Percentiles rank a stretch among this genome's conserved stretches.
Conservation (phyloP, 345 rosid genomes). For the Carallia pectinifolia region DNA sequence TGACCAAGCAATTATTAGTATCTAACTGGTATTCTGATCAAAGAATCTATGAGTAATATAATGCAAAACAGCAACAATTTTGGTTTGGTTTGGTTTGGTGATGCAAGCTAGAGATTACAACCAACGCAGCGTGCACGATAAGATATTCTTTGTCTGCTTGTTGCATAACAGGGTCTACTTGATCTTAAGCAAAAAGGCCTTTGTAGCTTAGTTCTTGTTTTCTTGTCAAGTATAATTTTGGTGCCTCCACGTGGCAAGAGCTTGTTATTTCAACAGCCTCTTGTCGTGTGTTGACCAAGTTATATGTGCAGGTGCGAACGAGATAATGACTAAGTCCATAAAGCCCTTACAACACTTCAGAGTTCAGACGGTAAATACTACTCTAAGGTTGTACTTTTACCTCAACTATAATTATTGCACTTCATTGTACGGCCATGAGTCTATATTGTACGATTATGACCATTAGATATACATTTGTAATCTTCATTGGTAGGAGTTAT, state of each 20-base stretch:
- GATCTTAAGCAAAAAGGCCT: neutral
- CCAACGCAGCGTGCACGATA: constrained; percentile 26
- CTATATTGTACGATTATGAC: no score
- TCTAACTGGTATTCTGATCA: neutral
- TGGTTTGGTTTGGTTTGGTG: constrained; percentile 3
- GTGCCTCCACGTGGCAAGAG: constrained; percentile 50
- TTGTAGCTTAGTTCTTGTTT: constrained; percentile 32
- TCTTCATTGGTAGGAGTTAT: no score
- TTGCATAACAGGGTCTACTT: constrained; percentile 15
- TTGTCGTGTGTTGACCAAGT: constrained; percentile 34
- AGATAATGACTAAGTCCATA: neutral
- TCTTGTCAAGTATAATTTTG: constrained; percentile 15
- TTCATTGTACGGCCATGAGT: no score
- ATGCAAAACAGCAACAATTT: neutral
- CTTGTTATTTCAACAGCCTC: constrained; percentile 6
- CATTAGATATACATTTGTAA: no score
- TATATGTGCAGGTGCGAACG: neutral
- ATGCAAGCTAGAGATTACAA: constrained; percentile 13
- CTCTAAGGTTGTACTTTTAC: no score
- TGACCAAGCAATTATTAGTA: no score
- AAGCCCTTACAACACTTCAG: no score
- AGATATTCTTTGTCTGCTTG: constrained; percentile 3
- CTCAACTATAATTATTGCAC: no score
- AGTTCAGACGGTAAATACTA: no score
- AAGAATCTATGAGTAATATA: neutral